Base-by-base conservation (phyloP, 257 asterid genomes). In the Solanum phureja region DNA sequence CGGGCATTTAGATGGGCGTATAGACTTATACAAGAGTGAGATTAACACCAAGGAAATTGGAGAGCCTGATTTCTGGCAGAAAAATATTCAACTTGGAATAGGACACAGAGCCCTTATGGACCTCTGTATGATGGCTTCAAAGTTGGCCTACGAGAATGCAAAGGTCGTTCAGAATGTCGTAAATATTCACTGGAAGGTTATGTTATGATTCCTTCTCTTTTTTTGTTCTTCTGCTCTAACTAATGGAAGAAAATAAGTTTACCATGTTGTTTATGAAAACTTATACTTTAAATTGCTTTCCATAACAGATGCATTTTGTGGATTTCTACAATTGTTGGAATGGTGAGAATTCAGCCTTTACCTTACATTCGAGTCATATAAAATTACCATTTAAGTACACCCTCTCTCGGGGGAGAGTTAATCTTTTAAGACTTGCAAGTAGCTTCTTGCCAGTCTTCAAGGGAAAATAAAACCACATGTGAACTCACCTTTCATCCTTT, bases 241-340 rank as follows among this genome's bases (percentile, higher is more conserved):
- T 82, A 31, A 82, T 49, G 86, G 69, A 19, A 52, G 40, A 10
- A 19, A 46, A 10, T 82, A 49, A 82, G 31, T 62, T 49, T 29
- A 18, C 60, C 34, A 76, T 23, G 34, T 76, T 38, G 60, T 76
- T 75, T 40, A 40, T 40, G 31, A 76, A 40, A 76, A 40, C 60
- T 40, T n/a, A 49, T 49, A 82, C 44, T 82, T 82, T 29, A 34
- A 72, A 16, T 62, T 31, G 69, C 19, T 82, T 49, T 82, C 44
- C 31, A 68, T 83, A 44, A 56, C 98, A 96, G 98, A 95, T 97
- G 99, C 95, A 94, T 90, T 95, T 95, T 90, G 96, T 95, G 91
- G 98, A 83, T 90, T 97, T 97, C 94, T 95, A 92, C 93, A 92
- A 95, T 91, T 94, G 98, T 92, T 95, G 99, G 99, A 95, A 97